phyloP scores from a whole-genome alignment of 257 asterid genomes.

The Euphrasia confusa region DNA sequence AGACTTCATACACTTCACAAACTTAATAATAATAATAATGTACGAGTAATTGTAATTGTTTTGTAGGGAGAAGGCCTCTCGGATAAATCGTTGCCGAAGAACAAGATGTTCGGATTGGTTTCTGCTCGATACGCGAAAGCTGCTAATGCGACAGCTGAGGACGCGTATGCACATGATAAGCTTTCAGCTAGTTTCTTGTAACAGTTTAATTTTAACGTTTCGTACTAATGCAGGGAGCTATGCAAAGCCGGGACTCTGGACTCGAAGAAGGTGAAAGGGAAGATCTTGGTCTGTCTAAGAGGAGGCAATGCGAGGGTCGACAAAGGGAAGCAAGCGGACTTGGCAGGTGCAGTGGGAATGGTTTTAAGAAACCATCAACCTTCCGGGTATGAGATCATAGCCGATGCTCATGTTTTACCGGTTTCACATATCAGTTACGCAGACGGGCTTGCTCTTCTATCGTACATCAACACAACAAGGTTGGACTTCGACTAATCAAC shows the following conservation, averaged over 20 bases:
- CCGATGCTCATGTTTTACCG: slow-evolving; percentile 84
- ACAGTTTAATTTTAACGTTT: not conserved
- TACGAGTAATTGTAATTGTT: not conserved
- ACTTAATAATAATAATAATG: too few relatives aligned
- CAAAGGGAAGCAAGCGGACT: slow-evolving; percentile 64
- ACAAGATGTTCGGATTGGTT: slow-evolving; percentile 42
- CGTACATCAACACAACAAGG: slow-evolving; percentile 55
- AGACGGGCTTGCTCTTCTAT: slow-evolving; percentile 57
- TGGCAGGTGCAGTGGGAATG: slow-evolving; percentile 72
- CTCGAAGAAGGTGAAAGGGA: slow-evolving; percentile 33
- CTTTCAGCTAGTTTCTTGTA: not conserved
- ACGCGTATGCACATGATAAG: slow-evolving; percentile 59
- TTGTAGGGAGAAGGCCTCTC: slow-evolving; percentile 82
- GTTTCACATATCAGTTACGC: slow-evolving; percentile 72
- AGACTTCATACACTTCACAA: too few relatives aligned
- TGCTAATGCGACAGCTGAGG: slow-evolving; percentile 18
- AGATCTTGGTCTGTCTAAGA: slow-evolving; percentile 56
- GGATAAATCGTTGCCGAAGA: slow-evolving; percentile 31
- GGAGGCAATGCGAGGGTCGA: slow-evolving; percentile 68
- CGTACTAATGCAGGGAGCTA: slow-evolving; percentile 39
- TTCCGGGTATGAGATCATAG: slow-evolving; percentile 72
- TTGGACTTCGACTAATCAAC: slow-evolving; percentile 15
- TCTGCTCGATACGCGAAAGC: slow-evolving; percentile 51
- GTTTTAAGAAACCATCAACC: slow-evolving; percentile 53
- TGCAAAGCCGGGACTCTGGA: slow-evolving; percentile 70